Base-by-base conservation (phyloP, 164 flowering plant species). In the Euptelea pleiosperma region DNA sequence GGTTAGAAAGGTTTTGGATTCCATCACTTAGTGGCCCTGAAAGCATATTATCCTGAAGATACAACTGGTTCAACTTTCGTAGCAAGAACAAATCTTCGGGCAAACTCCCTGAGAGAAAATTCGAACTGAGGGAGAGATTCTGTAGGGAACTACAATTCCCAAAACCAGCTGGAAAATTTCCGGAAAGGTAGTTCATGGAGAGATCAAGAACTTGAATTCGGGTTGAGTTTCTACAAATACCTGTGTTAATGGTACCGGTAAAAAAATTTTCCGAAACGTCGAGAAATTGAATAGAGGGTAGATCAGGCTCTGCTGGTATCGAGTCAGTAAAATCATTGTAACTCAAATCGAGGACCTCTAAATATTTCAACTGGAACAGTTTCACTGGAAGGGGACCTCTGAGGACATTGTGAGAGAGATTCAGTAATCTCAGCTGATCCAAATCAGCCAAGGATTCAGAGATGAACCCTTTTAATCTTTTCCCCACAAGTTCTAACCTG, bases 1-100 rank as follows among this genome's bases (percentile, higher is more conserved):
- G 86, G 42, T 60, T 68, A 39, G 81, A 68, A 18, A 87, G 80
- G 21, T 77, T 77, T 65, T 85, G 77, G 19, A 85, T 64, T 18
- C 54, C 47, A 25, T 24, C n/a, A 58, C 69, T 66, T 12, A 85
- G 65, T 12, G 29, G 35, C 18, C 91, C 87, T 4, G 74, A 65
- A 26, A 85, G 18, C 14, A 6, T 26, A 65, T 85, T 85, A 5
- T 65, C 64, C 43, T 70, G 77, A 49, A 85, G 56, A 24, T 28
- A 11, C 70, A 83, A 66, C 0, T 8, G 51, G 3, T 30, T 29
- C 66, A 83, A 58, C 0, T 57, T 51, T 14, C 4, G 43, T 12
- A 83, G 70, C 24, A 19, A 42, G 57, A 76, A 81, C 8, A 81
- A 30, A 14, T 73, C 80, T 3, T 73, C 75, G 2, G 74, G 59